phyloP scores from a whole-genome alignment of 495 filamentous ascomycete species.

The Lentithecium fluviatile region DNA sequence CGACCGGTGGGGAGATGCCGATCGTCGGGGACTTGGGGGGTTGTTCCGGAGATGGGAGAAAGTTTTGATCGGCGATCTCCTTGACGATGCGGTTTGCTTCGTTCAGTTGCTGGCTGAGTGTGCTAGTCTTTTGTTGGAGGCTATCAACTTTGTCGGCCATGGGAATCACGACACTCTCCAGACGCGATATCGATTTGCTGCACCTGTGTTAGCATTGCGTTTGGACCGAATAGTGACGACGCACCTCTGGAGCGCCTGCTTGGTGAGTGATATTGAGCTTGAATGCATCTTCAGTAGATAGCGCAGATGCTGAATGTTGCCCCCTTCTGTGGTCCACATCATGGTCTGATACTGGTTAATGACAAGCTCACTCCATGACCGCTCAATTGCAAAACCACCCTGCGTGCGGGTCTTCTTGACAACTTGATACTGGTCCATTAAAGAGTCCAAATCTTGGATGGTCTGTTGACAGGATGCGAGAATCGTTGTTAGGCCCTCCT shows the following conservation, averaged over 20 bases:
- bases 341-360: slow-evolving; percentile 42
- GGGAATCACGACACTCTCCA: slow-evolving; percentile 40
- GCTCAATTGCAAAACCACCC: slow-evolving; percentile 39
- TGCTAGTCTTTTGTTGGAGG: slow-evolving; percentile 38
- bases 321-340: slow-evolving; percentile 46
- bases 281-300: slow-evolving; percentile 45
- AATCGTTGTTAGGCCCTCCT: slow-evolving; percentile 39
- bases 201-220: background rate
- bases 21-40: slow-evolving; percentile 7
- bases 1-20: slow-evolving; percentile 11
- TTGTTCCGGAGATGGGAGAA: slow-evolving; percentile 2
- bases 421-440: slow-evolving; percentile 45
- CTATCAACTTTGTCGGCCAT: slow-evolving; percentile 42
- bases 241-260: slow-evolving; percentile 44
- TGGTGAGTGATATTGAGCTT: slow-evolving; percentile 40
- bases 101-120: slow-evolving; percentile 39
- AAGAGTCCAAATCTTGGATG: slow-evolving; percentile 42
- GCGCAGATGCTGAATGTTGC: slow-evolving; percentile 39
- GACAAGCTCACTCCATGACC: slow-evolving; percentile 42
- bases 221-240: background rate
- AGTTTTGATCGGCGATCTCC: slow-evolving; percentile 28
- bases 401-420: slow-evolving; percentile 39
- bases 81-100: slow-evolving; percentile 41
- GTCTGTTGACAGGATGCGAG: slow-evolving; percentile 39
- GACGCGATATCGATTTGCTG: slow-evolving; percentile 40